A percentile compares a stretch with the other conserved stretches of the same genome.
Evolutionary conservation across 2,329 filamentous ascomycete species (phyloP).

Genomic region (Beauveria sp.): DNA sequence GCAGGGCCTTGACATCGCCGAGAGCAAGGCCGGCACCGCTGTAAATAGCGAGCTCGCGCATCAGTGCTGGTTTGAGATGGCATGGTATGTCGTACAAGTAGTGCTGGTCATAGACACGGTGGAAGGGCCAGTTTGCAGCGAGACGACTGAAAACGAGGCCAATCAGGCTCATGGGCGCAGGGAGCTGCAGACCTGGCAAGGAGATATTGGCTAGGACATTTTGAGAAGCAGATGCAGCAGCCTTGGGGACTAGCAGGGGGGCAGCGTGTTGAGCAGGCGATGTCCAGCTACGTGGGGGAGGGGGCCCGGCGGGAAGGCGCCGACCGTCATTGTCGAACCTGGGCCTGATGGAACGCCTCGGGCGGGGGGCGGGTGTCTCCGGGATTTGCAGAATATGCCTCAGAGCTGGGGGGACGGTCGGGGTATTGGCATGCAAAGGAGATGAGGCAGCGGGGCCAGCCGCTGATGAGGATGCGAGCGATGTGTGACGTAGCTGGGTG

Average conservation of each 20-base stretch:
- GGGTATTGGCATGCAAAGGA: conserved; percentile 27
- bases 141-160: conserved; percentile 43
- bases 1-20: conserved; percentile 41
- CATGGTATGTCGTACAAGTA: conserved; percentile 49
- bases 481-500: conserved; percentile 45
- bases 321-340: conserved; percentile 40
- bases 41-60: conserved; percentile 41
- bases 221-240: neutral
- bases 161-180: conserved; percentile 40
- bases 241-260: neutral
- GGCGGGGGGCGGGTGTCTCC: conserved; percentile 44
- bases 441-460: conserved; percentile 14
- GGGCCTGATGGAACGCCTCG: conserved; percentile 33
- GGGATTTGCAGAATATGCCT: conserved; percentile 52
- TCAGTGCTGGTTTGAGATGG: conserved; percentile 42
- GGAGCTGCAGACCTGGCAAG: conserved; percentile 40
- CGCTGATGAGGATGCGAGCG: conserved; percentile 21
- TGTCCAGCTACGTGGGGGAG: conserved; percentile 51
- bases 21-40: conserved; percentile 40
- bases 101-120: conserved; percentile 48
- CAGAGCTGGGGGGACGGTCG: conserved; percentile 50
- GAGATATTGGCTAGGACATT: conserved; percentile 17
- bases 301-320: conserved; percentile 52
- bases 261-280: conserved; percentile 17
- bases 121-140: conserved; percentile 46